phyloP scores from a whole-genome alignment of 164 flowering plant species.

The Tetracentron sinense region DNA sequence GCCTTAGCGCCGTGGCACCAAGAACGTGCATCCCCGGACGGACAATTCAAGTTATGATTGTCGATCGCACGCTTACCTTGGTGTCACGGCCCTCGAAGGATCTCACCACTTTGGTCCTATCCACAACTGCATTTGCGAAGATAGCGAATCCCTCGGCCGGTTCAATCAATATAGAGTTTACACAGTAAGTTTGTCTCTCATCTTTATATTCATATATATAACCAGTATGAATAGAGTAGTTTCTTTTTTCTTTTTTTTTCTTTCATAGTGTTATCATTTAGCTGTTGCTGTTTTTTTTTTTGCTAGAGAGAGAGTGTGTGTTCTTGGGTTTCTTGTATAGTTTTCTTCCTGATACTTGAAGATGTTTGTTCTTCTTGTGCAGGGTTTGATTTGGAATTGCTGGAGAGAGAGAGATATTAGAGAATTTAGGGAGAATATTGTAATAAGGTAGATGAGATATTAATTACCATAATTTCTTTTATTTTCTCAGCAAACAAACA shows the following conservation, averaged over 20 bases:
- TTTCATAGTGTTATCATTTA: slow-evolving; percentile 2
- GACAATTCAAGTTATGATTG: slow-evolving; percentile 33
- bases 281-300: background rate
- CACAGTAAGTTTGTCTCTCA: slow-evolving; percentile 35
- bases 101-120: slow-evolving; percentile 32
- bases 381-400: background rate
- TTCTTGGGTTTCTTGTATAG: too few species aligned
- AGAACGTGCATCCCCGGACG: slow-evolving; percentile 24
- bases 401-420: background rate
- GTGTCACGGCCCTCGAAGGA: slow-evolving; percentile 24
- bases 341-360: background rate
- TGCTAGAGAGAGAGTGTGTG: background rate
- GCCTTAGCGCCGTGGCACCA: slow-evolving; percentile 32
- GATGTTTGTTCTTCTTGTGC: background rate
- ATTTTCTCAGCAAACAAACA: too few species aligned
- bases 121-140: slow-evolving; percentile 30
- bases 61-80: slow-evolving; percentile 32
- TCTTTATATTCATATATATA: too few species aligned
- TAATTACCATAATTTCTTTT: too few species aligned
- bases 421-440: too few species aligned
- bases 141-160: slow-evolving; percentile 21
- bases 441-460: too few species aligned
- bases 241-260: background rate
- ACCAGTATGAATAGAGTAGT: too few species aligned
- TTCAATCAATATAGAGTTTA: slow-evolving; percentile 29